Conservation (phyloP, 2,329 filamentous ascomycete genomes). For the Verticillium tricorpus region DNA sequence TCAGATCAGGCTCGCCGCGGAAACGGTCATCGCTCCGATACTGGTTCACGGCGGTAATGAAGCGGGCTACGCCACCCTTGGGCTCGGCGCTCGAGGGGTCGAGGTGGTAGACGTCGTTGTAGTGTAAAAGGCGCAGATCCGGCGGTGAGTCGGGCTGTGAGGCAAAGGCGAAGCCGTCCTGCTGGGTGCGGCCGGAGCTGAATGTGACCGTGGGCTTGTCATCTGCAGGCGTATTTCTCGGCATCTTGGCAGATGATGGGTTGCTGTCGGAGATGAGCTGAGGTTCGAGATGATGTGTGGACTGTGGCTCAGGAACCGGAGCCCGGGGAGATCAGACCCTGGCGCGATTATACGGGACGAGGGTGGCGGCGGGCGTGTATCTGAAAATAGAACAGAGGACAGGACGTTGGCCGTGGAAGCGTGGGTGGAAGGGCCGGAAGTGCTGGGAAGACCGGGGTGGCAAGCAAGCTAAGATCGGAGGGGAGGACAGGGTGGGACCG, state of each 20-base stretch:
- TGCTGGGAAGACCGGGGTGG: background rate
- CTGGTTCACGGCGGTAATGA: slow-evolving; percentile 72
- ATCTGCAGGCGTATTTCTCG: slow-evolving; percentile 9
- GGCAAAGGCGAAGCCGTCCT: slow-evolving; percentile 2
- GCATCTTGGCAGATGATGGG: slow-evolving; percentile 4
- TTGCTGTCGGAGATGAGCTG: background rate
- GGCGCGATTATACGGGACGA: background rate
- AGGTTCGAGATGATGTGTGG: background rate
- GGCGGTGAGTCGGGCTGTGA: slow-evolving; percentile 34
- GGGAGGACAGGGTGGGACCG: background rate
- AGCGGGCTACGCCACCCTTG: slow-evolving; percentile 74
- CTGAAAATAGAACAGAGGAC: background rate
- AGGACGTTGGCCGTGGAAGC: background rate
- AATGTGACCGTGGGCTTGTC: slow-evolving; percentile 21
- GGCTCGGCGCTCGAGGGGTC: slow-evolving; percentile 73
- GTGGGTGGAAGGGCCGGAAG: background rate
- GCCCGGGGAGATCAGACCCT: background rate
- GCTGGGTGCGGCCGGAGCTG: slow-evolving; percentile 18
- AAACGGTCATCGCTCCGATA: slow-evolving; percentile 63
- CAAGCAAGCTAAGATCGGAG: background rate
- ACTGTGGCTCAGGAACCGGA: slow-evolving; percentile 2
- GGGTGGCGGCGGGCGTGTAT: background rate
- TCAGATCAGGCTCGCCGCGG: slow-evolving; percentile 56
- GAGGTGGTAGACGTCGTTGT: slow-evolving; percentile 92
- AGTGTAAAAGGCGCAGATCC: slow-evolving; percentile 79